Conservation (phyloP, 371 early-diverging fungal genomes). For the Mucor plumbeus region DNA sequence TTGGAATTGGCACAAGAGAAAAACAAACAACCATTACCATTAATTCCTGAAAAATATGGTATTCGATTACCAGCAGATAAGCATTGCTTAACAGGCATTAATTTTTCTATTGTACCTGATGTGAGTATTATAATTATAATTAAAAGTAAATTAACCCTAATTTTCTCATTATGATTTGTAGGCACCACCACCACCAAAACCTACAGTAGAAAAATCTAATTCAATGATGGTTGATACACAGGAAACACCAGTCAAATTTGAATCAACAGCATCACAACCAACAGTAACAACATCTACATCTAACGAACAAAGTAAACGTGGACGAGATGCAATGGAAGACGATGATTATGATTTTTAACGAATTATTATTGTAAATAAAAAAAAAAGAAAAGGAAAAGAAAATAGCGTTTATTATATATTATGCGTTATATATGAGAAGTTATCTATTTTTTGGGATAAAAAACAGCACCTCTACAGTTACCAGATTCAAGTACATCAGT, state of each 20-base stretch:
- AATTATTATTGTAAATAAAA: slow-evolving; percentile 6
- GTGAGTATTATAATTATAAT: slow-evolving; percentile 46
- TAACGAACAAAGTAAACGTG: slow-evolving; percentile 26
- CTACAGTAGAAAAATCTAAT: slow-evolving; percentile 23
- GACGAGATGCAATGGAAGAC: slow-evolving; percentile 51
- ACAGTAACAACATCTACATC: neutral
- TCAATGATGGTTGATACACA: slow-evolving; percentile 25
- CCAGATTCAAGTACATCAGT: slow-evolving; percentile 38
- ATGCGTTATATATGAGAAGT: too few relatives aligned
- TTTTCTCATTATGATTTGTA: slow-evolving; percentile 8
- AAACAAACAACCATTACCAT: slow-evolving; percentile 88
- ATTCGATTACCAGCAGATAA: slow-evolving; percentile 93
- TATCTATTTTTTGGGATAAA: slow-evolving; percentile 44
- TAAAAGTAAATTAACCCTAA: neutral
- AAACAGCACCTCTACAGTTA: slow-evolving; percentile 42
- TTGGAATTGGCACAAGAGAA: slow-evolving; percentile 86
- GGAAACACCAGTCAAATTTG: slow-evolving; percentile 13
- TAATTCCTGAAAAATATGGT: slow-evolving; percentile 89
- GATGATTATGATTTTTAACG: slow-evolving; percentile 55
- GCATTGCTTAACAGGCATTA: slow-evolving; percentile 85
- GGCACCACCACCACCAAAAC: slow-evolving; percentile 49
- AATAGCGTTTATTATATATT: neutral
- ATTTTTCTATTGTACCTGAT: slow-evolving; percentile 90
- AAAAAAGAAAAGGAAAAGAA: neutral
- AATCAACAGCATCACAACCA: neutral